Percentiles rank a stretch among this genome's conserved stretches.
phyloP scores from a whole-genome alignment of 2,329 filamentous ascomycete genomes.

The Colletotrichum kahawae region DNA sequence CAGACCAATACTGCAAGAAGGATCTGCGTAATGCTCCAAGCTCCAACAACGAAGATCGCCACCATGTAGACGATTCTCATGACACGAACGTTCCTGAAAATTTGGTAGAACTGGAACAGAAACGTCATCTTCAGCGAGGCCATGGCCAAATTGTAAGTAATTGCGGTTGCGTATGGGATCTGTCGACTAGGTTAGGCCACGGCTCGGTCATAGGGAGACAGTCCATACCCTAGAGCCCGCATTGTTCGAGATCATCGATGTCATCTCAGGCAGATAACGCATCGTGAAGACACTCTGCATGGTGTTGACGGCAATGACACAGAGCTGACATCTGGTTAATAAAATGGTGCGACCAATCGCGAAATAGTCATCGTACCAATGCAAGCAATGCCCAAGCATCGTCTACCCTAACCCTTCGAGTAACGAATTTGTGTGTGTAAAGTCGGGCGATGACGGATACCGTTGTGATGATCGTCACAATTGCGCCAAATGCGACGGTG shows the following conservation, averaged over 20 bases:
- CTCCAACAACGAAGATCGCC: background rate
- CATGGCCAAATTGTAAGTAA: background rate
- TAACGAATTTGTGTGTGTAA: background rate
- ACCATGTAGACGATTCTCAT: constrained; percentile 1
- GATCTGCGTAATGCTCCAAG: background rate
- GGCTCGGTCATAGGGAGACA: background rate
- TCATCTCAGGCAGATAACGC: background rate
- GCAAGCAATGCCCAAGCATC: background rate
- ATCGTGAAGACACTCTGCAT: background rate
- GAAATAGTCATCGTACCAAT: background rate
- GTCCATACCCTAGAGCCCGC: background rate
- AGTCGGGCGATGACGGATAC: background rate
- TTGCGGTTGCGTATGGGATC: background rate
- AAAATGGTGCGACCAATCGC: background rate
- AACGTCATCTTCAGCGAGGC: background rate
- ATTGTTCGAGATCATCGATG: background rate
- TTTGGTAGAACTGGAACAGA: constrained; percentile 4
- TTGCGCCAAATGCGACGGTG: background rate
- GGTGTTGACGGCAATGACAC: background rate
- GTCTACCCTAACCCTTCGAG: background rate
- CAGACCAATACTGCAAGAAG: background rate
- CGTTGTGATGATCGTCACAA: background rate
- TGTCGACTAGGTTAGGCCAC: background rate
- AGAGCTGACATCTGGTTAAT: background rate
- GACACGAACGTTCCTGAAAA: background rate